These are phyloP conservation scores for Lachancea mirantina DNA, from an alignment of 805 yeast genomes.

Conservation along the genomic window DNA sequence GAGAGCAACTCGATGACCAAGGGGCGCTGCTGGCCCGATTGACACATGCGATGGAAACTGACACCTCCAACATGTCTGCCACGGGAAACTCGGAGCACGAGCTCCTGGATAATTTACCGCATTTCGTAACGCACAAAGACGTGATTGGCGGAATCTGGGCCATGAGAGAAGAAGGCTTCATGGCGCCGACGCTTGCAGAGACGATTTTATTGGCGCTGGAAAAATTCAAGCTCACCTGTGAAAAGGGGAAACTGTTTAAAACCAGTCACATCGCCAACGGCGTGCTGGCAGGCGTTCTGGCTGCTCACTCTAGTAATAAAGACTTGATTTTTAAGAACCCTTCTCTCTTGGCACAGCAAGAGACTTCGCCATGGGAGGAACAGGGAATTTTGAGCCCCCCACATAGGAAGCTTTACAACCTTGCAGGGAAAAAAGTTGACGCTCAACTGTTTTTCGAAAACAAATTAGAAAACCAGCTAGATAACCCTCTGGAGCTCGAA, in stretches of 20 bases:
- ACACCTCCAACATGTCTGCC: background rate
- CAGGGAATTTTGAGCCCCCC: constrained; percentile 1
- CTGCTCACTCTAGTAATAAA: no score
- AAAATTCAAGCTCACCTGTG: constrained; percentile 19
- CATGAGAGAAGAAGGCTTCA: constrained; percentile 13
- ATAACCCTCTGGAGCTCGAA: constrained; percentile 19
- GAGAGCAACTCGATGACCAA: constrained; percentile 1
- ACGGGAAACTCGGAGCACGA: background rate
- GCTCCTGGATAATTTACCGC: constrained; percentile 14
- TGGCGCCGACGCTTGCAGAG: constrained; percentile 17
- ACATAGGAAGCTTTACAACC: constrained; percentile 12
- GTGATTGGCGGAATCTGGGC: constrained; percentile 8
- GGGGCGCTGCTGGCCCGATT: no score
- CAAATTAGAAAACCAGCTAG: constrained; percentile 16
- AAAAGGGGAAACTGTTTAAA: constrained; percentile 22
- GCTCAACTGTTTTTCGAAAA: constrained; percentile 10
- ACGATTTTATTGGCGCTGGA: constrained; percentile 14
- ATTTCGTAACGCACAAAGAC: constrained; percentile 15
- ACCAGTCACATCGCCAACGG: constrained; percentile 12
- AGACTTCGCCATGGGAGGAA: background rate
- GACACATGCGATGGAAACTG: no score
- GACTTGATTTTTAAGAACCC: background rate
- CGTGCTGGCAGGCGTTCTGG: constrained; percentile 5
- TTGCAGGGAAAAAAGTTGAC: constrained; percentile 3
- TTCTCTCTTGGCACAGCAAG: background rate